phyloP scores from a whole-genome alignment of 345 rosid genomes.

The Gossypium turneri region DNA sequence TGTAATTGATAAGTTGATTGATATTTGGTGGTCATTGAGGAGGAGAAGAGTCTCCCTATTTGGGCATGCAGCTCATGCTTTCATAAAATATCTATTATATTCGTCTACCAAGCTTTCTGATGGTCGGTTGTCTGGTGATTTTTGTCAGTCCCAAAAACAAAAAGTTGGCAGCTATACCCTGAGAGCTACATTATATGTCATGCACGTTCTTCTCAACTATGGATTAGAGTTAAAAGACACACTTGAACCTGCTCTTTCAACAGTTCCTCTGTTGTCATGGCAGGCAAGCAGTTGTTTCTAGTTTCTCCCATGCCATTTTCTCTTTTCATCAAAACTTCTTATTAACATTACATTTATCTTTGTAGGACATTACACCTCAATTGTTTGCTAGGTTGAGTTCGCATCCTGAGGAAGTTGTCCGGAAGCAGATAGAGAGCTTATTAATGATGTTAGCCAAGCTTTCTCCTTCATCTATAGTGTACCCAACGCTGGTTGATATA shows the following conservation, averaged over 20 bases:
- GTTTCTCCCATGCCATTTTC: conserved; percentile 17
- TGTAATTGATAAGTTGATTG: conserved; percentile 55
- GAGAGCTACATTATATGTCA: conserved; percentile 73
- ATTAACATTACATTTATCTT: conserved; percentile 16
- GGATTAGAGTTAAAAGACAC: conserved; percentile 82
- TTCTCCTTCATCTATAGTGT: conserved; percentile 87
- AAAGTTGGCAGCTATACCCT: conserved; percentile 56
- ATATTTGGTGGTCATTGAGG: conserved; percentile 80
- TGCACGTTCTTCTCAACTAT: conserved; percentile 75
- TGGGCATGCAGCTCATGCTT: conserved; percentile 81
- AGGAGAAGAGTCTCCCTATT: conserved; percentile 77
- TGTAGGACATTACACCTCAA: conserved; percentile 82
- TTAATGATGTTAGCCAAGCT: conserved; percentile 72
- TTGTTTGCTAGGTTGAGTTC: conserved; percentile 87
- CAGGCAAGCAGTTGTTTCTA: conserved; percentile 50
- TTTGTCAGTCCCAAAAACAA: conserved; percentile 49
- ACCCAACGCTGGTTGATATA: conserved; percentile 80
- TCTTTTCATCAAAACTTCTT: neutral
- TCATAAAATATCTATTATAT: conserved; percentile 63
- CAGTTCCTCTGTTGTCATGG: conserved; percentile 81
- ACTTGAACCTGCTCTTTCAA: conserved; percentile 68
- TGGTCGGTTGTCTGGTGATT: conserved; percentile 45
- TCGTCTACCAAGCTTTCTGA: conserved; percentile 50
- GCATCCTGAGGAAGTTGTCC: conserved; percentile 77
- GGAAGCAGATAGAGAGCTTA: conserved; percentile 77